Evolutionary conservation across 345 rosid species (phyloP), one percentile per base, ranked within the genome.

Genomic region (Xanthoceras sorbifolium): DNA sequence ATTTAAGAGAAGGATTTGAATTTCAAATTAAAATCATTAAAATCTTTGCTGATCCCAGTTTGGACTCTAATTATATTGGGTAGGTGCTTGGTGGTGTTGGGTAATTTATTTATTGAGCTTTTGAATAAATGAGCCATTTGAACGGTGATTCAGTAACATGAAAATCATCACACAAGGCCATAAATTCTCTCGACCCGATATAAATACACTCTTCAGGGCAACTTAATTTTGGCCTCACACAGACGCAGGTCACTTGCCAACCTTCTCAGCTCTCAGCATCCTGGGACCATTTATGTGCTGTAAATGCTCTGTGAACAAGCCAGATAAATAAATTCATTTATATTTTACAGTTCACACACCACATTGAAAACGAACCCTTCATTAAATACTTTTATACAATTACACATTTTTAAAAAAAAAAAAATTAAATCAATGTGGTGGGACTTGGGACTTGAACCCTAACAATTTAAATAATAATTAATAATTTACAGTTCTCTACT

Each of bases 281-380:
- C 29, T 36, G 50, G 74, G 74, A 55, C 64, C 74, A n/a, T 71
- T 14, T 12, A 54, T 26, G 9, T 64, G 46, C 44, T 29, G 36
- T 69, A 3, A 46, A 48, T 26, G 38, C 14, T 25, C 4, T 12
- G 26, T 10, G 15, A 67, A 38, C 66, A 31, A 55, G 7, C 67
- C 72, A 61, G 26, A 20, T 61, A 32, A 57, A 50, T 68, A 42
- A 26, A 40, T 29, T 46, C 61, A 6, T 7, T 55, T 18, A 54
- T 54, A n/a, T 54, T 54, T 38, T 55, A n/a, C 28, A 22, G 25
- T 55, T 55, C 26, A 55, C 61, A 48, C 14, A 1, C 22, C 7
- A 34, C 62, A 62, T 52, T 54, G 69, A 60, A 72, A 72, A n/a
- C 69, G 38, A 55, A 48, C 70, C 74, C 62, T 73, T 67, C 12